These are phyloP conservation scores for Vigna nakashimae DNA, from an alignment of 306 rosid genomes.

Conservation along the genomic window DNA sequence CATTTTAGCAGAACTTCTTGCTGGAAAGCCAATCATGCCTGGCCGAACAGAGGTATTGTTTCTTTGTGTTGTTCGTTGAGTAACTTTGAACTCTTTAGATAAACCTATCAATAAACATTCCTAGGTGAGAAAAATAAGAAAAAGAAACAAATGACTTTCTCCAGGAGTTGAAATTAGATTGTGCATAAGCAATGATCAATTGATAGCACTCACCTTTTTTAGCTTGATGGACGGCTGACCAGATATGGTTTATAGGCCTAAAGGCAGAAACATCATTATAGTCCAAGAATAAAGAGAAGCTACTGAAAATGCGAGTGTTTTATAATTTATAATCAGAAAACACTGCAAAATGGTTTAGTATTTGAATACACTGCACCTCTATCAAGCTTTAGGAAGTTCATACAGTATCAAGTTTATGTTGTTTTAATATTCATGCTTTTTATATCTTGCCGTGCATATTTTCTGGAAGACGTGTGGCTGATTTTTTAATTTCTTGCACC, in stretches of 20 bases:
- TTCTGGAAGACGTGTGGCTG: conserved; percentile 41
- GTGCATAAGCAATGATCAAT: background rate
- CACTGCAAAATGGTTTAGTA: background rate
- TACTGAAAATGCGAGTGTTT: conserved; percentile 5
- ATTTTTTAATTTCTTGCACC: conserved; percentile 37
- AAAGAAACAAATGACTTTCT: no score
- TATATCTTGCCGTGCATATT: conserved; percentile 33
- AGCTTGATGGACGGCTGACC: background rate
- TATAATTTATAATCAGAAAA: background rate
- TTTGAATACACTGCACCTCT: background rate
- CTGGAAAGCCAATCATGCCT: conserved; percentile 95
- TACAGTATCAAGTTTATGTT: background rate
- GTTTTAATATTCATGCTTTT: background rate
- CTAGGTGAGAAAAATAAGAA: no score
- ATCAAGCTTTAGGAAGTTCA: conserved; percentile 22
- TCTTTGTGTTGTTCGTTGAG: conserved; percentile 31
- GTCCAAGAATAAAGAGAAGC: conserved; percentile 24
- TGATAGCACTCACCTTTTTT: background rate
- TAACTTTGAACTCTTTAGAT: background rate
- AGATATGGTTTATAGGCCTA: background rate
- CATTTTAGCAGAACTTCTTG: conserved; percentile 87
- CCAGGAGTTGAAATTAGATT: no score
- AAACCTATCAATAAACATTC: no score
- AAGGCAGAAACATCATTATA: conserved; percentile 10
- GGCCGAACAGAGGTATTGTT: conserved; percentile 88